Conservation (phyloP, 148 eudicot species). For the Beta vulgaris region DNA sequence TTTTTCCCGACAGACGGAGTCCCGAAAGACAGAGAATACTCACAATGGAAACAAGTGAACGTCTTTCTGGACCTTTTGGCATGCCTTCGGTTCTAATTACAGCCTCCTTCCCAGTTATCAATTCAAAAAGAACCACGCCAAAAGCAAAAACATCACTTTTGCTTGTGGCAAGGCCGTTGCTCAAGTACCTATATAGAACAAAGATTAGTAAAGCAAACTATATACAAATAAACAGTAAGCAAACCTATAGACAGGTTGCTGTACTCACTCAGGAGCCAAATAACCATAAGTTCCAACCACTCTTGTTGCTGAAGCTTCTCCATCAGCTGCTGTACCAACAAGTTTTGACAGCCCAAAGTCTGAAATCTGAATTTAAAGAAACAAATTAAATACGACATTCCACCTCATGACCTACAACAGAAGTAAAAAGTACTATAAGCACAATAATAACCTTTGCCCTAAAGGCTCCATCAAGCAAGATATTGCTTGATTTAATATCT, state of each 20-base stretch:
- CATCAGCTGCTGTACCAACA: conserved; percentile 67
- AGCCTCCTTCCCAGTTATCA: conserved; percentile 91
- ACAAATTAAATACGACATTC: conserved; percentile 17
- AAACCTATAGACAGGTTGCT: background rate
- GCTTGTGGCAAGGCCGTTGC: conserved; percentile 82
- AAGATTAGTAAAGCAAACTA: conserved; percentile 7
- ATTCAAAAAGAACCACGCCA: conserved; percentile 89
- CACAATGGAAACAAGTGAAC: conserved; percentile 88
- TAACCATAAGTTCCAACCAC: conserved; percentile 98
- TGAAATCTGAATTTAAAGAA: conserved; percentile 53
- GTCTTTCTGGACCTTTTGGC: conserved; percentile 68
- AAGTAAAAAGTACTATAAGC: background rate
- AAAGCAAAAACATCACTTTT: conserved; percentile 95
- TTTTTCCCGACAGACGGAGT: background rate
- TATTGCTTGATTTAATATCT: conserved; percentile 94
- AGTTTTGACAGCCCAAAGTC: conserved; percentile 97
- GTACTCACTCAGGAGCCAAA: conserved; percentile 93
- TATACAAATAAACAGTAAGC: background rate
- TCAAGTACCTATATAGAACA: conserved; percentile 62
- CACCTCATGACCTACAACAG: background rate
- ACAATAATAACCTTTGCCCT: conserved; percentile 70
- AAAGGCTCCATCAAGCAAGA: conserved; percentile 83
- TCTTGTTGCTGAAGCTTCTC: conserved; percentile 80
- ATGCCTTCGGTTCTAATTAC: conserved; percentile 60
- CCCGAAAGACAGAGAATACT: conserved; percentile 25